Evolutionary conservation across 2,329 filamentous ascomycete genomes (phyloP), one percentile per base, ranked within the genome.

Genomic region (Xylariaceae sp.): DNA sequence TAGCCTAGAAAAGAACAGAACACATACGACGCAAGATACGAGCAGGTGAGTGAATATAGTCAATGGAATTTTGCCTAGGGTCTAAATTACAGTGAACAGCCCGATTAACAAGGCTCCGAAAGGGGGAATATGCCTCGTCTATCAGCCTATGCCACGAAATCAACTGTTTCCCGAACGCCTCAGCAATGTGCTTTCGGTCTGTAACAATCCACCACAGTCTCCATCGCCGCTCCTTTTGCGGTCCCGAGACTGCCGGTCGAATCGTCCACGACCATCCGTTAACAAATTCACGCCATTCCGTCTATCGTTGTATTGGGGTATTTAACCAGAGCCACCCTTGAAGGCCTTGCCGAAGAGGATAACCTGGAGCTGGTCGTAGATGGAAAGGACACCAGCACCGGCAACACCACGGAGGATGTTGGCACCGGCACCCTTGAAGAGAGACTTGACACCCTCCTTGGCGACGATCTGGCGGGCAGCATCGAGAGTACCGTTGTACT

Each of bases 401-500:
- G 94, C 94, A 77, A 99, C 94, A 97, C 94, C 95, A 96, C 94
- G 94, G 84, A 99, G 94, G 77, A 99, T 99, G 91, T 99, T 99
- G 88, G 94, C 94, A 91, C 94, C 94, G 78, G 94, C 94, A 92
- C 94, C 94, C 91, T 99, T 99, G 92, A 99, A 99, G 82, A 99
- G 93, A 75, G 94, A 99, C 84, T 87, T 90, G 82, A 95, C 83
- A 87, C 94, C 94, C 86, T 97, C 94, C 83, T 90, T 90, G 83
- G 92, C 92, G 75, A 97, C 79, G 77, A 99, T 99, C 88, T 97
- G 91, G 81, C 85, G 85, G 81, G 87, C 92, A 77, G 94, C 94
- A 82, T 99, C 94, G 74, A 97, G 74, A 71, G 94, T 96, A 78
- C 87, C 90, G 80, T 89, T 91, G 91, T 99, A 99, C 90, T 99